Base-by-base conservation (phyloP, 2,329 filamentous ascomycete species). In the Colletotrichum musicola region DNA sequence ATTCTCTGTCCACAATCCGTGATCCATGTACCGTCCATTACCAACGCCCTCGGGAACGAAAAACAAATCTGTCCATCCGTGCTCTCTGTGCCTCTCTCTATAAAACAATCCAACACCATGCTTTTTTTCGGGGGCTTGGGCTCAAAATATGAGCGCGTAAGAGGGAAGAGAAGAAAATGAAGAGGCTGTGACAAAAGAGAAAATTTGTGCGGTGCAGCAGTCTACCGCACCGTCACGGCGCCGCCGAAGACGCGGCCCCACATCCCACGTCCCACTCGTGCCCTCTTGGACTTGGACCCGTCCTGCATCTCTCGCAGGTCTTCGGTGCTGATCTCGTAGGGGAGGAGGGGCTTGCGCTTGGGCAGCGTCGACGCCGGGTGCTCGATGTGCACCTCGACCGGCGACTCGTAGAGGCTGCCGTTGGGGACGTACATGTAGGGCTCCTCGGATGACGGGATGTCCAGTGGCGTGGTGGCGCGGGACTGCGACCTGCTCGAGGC, bases 321-420 rank as follows among this genome's bases (percentile, higher is more conserved):
- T 27, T 88, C 85, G 40, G 79, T 74, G 69, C 82, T 83, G 72
- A 88, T 86, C 78, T 89, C 86, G 76, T 88, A 89, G 6, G 86
- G 85, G 4, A 88, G 83, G 51, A 71, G 75, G 46, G 68, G 74
- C 72, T 69, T 74, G 53, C 67, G 70, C 67, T 71, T 67, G 27
- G 72, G 71, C 74, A 73, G 22, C 74, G 81, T 82, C 70, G 79
- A 76, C 57, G 79, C 77, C 65, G 82, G 76, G 64, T 76, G 74
- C 71, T 78, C 79, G 62, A 83, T 73, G 53, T 84, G 76, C 55
- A 86, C 77, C 74, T 86, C 80, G 38, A 85, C 79, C 0, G 85
- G 85, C 49, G 85, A 85, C 68, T 85, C 84, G 74, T 85, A 85
- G 4, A 86, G 75, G 71, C 82, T 84, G 69, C 79, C 77, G 61